Evolutionary conservation across 257 asterid genomes (phyloP).

Genomic region (Dorcoceras hygrometricum): DNA sequence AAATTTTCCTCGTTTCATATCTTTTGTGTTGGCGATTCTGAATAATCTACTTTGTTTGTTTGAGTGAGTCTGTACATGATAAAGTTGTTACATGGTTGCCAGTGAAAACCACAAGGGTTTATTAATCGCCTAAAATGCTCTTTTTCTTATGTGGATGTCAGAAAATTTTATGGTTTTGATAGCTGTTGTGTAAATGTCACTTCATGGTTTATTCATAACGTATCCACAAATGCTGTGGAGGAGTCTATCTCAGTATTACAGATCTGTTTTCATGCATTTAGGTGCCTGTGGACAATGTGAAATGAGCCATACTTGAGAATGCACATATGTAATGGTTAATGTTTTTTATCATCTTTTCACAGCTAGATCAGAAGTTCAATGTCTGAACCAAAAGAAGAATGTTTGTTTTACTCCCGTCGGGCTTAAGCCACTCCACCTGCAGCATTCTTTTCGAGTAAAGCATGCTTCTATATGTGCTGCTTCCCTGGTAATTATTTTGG

Average conservation of each 20-base stretch:
- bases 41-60: neutral
- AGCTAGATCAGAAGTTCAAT: constrained; percentile 35
- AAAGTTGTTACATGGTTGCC: neutral
- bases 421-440: constrained; percentile 32
- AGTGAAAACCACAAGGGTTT: neutral
- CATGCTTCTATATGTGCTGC: constrained; percentile 52
- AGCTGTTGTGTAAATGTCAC: too few species aligned
- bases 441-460: constrained; percentile 27
- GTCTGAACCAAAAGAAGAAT: constrained; percentile 31
- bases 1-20: neutral
- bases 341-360: constrained; percentile 24
- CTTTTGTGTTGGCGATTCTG: neutral
- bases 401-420: constrained; percentile 29
- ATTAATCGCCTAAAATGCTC: neutral
- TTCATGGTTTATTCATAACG: neutral
- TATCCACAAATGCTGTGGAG: neutral
- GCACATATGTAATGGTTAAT: neutral
- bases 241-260: neutral
- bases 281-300: neutral
- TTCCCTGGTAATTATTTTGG: constrained; percentile 50
- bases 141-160: too few species aligned
- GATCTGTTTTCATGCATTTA: neutral
- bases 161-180: too few species aligned
- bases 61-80: neutral
- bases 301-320: neutral